phyloP scores from a whole-genome alignment of 73 alveolate species.

The Paramecium octaurelia region DNA sequence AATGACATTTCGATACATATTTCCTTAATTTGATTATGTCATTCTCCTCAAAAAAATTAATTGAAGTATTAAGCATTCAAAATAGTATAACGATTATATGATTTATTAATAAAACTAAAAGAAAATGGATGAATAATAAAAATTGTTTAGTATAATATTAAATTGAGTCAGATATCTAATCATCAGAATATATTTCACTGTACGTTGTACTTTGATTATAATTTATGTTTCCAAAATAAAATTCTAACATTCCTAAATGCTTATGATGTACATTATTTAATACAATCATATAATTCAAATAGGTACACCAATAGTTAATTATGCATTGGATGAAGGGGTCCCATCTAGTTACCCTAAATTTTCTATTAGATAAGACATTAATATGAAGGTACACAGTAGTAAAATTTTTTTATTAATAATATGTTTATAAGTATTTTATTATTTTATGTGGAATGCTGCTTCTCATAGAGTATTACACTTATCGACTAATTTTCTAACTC shows the following conservation, averaged over 20 bases:
- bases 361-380: too few relatives aligned
- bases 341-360: background rate
- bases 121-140: background rate
- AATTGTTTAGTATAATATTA: background rate
- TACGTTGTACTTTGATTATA: too few relatives aligned
- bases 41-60: background rate
- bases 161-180: background rate
- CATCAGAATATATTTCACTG: too few relatives aligned
- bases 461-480: background rate
- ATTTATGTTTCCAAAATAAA: too few relatives aligned
- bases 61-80: slow-evolving; percentile 19
- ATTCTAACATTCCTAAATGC: too few relatives aligned
- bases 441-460: background rate
- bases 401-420: background rate
- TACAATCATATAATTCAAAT: too few relatives aligned
- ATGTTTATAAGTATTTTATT: background rate
- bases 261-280: too few relatives aligned
- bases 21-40: background rate
- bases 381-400: background rate
- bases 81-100: slow-evolving; percentile 1
- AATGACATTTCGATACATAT: background rate
- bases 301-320: too few relatives aligned
- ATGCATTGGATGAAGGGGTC: too few relatives aligned
- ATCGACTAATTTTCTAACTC: background rate
- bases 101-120: background rate